Percentiles rank a stretch among this genome's conserved stretches.
These are phyloP conservation scores for Citrus australasica DNA, from an alignment of 345 rosid species.

Conservation along the genomic window DNA sequence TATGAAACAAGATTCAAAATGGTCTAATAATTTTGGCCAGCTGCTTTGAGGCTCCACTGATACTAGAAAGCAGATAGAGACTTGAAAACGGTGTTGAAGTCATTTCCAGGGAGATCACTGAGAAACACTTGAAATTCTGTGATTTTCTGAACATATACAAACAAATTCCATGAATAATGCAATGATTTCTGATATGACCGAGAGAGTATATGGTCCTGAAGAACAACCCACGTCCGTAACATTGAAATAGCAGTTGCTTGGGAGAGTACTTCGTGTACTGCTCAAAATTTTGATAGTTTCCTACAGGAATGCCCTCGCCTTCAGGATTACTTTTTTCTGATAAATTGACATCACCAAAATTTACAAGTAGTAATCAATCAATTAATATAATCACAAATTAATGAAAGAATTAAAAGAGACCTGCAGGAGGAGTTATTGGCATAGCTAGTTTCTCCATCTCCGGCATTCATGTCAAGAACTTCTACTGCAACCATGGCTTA, in stretches of 20 bases:
- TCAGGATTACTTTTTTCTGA: conserved; percentile 1
- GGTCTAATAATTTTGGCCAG: too few species aligned
- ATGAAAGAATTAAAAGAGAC: not conserved
- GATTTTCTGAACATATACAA: not conserved
- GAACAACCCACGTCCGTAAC: conserved; percentile 48
- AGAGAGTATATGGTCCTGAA: conserved; percentile 41
- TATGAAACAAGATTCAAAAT: conserved; percentile 17
- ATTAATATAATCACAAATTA: not conserved
- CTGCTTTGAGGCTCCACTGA: not conserved
- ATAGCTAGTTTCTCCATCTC: conserved; percentile 16
- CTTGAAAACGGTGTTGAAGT: conserved; percentile 21
- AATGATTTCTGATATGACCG: conserved; percentile 4
- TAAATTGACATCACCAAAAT: not conserved
- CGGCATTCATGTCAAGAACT: conserved; percentile 11
- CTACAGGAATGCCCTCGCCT: not conserved
- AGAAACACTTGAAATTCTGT: conserved; percentile 30
- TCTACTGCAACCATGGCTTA: not conserved
- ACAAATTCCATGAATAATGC: conserved; percentile 11
- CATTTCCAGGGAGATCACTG: not conserved
- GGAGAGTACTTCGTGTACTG: not conserved
- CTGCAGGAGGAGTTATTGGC: conserved; percentile 11
- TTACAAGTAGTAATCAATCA: not conserved
- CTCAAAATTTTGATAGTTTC: not conserved
- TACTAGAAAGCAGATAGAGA: conserved; percentile 13
- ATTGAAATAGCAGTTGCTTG: conserved; percentile 2